Conservation (phyloP, 768 basidiomycete species). For the Sistotremastrum niveocremeum region DNA sequence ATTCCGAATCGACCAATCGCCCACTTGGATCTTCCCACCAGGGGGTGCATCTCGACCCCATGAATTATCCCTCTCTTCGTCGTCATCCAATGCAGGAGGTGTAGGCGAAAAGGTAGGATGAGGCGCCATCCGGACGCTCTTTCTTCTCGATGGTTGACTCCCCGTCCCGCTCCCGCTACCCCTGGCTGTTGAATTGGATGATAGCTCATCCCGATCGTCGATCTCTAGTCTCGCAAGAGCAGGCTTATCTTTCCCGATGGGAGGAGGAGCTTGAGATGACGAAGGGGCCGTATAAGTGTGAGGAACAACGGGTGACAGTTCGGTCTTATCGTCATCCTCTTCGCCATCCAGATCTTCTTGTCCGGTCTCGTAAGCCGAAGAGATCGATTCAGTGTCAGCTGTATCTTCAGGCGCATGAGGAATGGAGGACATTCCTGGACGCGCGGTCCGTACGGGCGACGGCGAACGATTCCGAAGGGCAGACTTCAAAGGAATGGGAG, state of each 20-base stretch:
- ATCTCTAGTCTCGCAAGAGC: not conserved
- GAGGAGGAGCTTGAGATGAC: constrained; percentile 10
- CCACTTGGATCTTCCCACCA: not conserved
- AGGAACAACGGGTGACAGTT: constrained; percentile 1
- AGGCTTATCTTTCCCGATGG: not conserved
- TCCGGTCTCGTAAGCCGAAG: constrained; percentile 50
- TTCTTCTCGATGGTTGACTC: constrained; percentile 24
- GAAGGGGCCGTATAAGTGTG: not conserved
- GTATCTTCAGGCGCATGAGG: constrained; percentile 8
- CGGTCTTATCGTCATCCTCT: constrained; percentile 13
- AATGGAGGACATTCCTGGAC: not conserved
- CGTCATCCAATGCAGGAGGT: constrained; percentile 50
- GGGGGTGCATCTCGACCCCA: not conserved
- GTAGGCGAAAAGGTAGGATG: constrained; percentile 64
- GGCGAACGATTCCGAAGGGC: constrained; percentile 45
- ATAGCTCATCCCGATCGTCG: constrained; percentile 1
- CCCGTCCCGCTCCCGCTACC: constrained; percentile 4
- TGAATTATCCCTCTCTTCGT: constrained; percentile 19
- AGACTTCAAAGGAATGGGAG: constrained; percentile 39
- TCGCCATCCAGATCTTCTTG: constrained; percentile 36
- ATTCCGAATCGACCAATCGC: constrained; percentile 7
- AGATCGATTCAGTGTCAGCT: constrained; percentile 35
- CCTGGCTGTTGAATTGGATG: constrained; percentile 10
- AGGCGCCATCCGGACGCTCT: constrained; percentile 69
- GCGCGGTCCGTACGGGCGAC: constrained; percentile 23